Percentiles rank a stretch among this genome's conserved stretches.
Conservation (phyloP, 805 yeast genomes). For the Kockiozyma suomiensis region DNA sequence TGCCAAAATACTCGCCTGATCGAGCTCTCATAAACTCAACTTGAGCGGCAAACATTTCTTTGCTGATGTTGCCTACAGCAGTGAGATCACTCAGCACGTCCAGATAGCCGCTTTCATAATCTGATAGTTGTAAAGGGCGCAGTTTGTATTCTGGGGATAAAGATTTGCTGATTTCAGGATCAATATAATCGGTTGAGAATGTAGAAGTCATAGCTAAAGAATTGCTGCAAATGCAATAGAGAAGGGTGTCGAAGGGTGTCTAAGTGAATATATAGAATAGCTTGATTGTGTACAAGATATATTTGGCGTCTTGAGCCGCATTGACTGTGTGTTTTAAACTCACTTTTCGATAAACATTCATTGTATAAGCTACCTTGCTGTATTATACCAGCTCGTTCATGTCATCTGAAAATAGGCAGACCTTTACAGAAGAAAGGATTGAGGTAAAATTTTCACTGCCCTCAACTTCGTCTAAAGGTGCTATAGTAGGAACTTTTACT, state of each 20-base stretch:
- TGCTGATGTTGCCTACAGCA: constrained; percentile 73
- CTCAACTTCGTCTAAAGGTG: constrained; percentile 17
- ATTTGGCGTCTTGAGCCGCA: neutral
- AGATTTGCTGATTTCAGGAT: constrained; percentile 36
- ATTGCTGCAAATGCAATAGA: too few species aligned
- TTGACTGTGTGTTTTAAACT: neutral
- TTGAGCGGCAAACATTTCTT: constrained; percentile 53
- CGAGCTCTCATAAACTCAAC: constrained; percentile 60
- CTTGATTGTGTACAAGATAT: too few species aligned
- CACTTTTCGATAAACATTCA: neutral
- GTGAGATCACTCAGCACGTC: constrained; percentile 71
- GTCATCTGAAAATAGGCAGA: neutral
- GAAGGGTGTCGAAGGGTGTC: too few species aligned
- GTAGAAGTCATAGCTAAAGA: neutral
- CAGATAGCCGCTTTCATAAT: constrained; percentile 64
- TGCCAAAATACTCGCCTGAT: constrained; percentile 61
- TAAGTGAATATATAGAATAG: too few species aligned
- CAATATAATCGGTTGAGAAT: constrained; percentile 14
- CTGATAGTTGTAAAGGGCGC: constrained; percentile 58
- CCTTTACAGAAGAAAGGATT: constrained; percentile 10
- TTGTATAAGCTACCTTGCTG: neutral
- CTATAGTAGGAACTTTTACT: constrained; percentile 22
- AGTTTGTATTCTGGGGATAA: constrained; percentile 61
- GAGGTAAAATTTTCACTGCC: constrained; percentile 19
- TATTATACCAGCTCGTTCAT: neutral